These are phyloP conservation scores for Phytophthora constricta DNA, from an alignment of 352 stramenopile species.

Conservation along the genomic window DNA sequence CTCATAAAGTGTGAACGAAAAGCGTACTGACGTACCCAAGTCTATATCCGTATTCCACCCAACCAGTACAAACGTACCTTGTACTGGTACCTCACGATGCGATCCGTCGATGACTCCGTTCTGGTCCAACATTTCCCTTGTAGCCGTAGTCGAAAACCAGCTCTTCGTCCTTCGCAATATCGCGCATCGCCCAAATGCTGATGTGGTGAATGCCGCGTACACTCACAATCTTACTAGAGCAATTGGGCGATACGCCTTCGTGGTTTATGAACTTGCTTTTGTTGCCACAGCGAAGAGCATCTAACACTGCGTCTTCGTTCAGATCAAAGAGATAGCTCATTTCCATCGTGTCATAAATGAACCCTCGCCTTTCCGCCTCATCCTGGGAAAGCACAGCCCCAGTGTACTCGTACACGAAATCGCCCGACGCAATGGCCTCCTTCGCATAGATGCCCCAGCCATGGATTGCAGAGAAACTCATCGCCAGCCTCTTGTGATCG, in stretches of 20 bases:
- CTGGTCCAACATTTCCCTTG: constrained; percentile 56
- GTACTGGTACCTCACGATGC: constrained; percentile 15
- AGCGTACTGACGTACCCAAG: neutral
- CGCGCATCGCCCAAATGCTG: constrained; percentile 82
- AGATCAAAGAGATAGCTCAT: constrained; percentile 93
- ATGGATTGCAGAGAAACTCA: constrained; percentile 58
- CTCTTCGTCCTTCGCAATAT: constrained; percentile 81
- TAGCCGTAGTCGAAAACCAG: constrained; percentile 75
- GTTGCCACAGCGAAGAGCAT: constrained; percentile 91
- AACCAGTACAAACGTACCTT: constrained; percentile 12
- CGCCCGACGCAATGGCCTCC: constrained; percentile 44
- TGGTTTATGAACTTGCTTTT: constrained; percentile 93
- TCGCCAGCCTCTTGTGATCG: constrained; percentile 44
- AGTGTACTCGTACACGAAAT: constrained; percentile 74
- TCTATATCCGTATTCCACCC: neutral
- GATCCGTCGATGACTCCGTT: constrained; percentile 51
- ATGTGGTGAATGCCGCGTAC: constrained; percentile 91
- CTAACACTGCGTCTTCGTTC: constrained; percentile 87
- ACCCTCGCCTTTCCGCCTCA: constrained; percentile 66
- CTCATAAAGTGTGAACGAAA: neutral
- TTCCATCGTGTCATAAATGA: constrained; percentile 83
- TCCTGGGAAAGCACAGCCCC: constrained; percentile 66
- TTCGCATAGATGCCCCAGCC: constrained; percentile 60
- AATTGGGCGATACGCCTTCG: constrained; percentile 64
- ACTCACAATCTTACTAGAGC: constrained; percentile 70